Evolutionary conservation across 176 grass and related monocot species (phyloP).

Genomic region (Aegilops tauschii): DNA sequence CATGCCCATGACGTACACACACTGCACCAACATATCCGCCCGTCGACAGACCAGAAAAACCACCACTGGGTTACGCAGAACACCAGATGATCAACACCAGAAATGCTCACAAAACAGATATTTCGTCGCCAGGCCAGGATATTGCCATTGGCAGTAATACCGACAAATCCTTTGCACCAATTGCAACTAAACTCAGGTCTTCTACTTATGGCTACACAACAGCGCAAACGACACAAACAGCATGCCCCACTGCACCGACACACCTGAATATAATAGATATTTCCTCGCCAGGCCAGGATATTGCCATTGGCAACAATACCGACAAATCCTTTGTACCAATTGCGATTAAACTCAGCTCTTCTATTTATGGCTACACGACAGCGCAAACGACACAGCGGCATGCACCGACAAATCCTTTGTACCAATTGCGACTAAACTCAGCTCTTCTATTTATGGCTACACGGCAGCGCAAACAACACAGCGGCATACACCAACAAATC

Average conservation of each 20-base stretch:
- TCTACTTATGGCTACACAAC: too few species aligned
- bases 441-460: not conserved
- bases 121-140: too few species aligned
- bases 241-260: too few species aligned
- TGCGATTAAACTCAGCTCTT: not conserved
- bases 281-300: not conserved
- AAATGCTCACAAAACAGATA: not conserved
- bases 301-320: not conserved
- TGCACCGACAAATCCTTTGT: too few species aligned
- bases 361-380: not conserved
- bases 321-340: not conserved
- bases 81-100: not conserved
- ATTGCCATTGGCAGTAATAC: too few species aligned
- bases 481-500: not conserved
- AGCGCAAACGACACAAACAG: too few species aligned
- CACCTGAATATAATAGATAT: not conserved
- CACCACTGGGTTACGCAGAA: not conserved
- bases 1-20: not conserved
- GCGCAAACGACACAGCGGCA: not conserved
- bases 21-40: not conserved
- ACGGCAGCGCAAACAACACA: not conserved
- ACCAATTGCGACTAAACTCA: not conserved
- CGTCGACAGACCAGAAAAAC: not conserved
- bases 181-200: too few species aligned
- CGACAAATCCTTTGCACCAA: too few species aligned